A percentile compares a stretch with the other conserved stretches of the same genome.
These are phyloP conservation scores for Metschnikowia matae DNA, from an alignment of 805 yeast genomes.

Conservation along the genomic window DNA sequence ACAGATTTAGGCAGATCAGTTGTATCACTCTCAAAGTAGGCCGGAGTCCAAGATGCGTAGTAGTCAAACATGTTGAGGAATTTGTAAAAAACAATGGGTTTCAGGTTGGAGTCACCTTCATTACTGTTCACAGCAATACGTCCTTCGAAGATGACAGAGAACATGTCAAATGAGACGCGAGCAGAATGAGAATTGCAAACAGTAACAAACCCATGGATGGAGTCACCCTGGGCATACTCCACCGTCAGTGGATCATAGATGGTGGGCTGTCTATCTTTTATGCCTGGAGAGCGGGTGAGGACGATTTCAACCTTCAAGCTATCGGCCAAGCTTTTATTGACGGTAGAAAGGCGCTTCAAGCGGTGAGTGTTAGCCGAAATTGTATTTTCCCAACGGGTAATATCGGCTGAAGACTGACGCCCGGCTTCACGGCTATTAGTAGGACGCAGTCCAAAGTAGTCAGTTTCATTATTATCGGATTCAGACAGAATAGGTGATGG, in stretches of 20 bases:
- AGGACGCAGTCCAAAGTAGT: conserved; percentile 7
- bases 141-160: conserved; percentile 28
- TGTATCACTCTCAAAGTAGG: conserved; percentile 13
- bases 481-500: conserved; percentile 18
- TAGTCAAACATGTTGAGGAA: conserved; percentile 31
- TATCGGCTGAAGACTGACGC: neutral
- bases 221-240: conserved; percentile 28
- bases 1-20: conserved; percentile 2
- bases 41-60: conserved; percentile 31
- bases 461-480: conserved; percentile 2
- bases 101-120: conserved; percentile 14
- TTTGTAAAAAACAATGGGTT: conserved; percentile 24
- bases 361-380: conserved; percentile 28
- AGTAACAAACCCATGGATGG: conserved; percentile 23
- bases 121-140: conserved; percentile 22
- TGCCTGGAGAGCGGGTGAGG: conserved; percentile 18
- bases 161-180: conserved; percentile 25
- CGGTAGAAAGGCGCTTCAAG: conserved; percentile 19
- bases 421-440: neutral
- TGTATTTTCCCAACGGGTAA: conserved; percentile 29
- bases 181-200: conserved; percentile 17
- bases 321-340: conserved; percentile 17
- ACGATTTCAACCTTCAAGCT: conserved; percentile 19
- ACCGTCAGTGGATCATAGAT: conserved; percentile 21
- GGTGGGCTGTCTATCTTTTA: conserved; percentile 16